Base-by-base conservation (phyloP, 805 yeast genomes). In the Metschnikowia rubicola region DNA sequence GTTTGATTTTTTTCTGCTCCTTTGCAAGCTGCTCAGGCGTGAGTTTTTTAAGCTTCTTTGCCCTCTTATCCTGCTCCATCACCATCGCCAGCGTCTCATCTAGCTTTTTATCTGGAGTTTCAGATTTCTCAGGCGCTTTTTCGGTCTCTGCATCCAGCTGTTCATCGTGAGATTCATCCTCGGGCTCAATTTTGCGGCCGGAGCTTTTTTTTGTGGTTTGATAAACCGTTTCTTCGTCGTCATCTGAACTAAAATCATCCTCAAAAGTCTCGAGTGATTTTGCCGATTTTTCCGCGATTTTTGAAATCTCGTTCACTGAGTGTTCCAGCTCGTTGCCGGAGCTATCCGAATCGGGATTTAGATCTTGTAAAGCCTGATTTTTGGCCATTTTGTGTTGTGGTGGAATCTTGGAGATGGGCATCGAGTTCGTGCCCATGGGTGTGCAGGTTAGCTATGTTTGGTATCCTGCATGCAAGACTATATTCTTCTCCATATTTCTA, bases 21-120 rank as follows among this genome's bases (percentile, higher is more conserved):
- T 80, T 68, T 6, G 62, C 77, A n/a, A 82, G 63, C 52, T 80
- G 79, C 39, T 76, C 76, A 8, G 83, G 75, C 8, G 83, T 75
- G 30, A 84, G 68, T 53, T 73, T 77, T 55, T 83, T 81, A 35
- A 83, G 68, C 54, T 79, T 76, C 11, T 46, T 57, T n/a, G 48
- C 45, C 17, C 58, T 40, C 37, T 44, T 51, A 39, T 51, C 55
- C 12, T 60, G 52, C 37, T 53, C 58, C 19, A 33, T 43, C 28
- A 56, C 51, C 48, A 53, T 48, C 8, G 52, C 51, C 7, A 53
- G 30, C 10, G 51, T 46, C 30, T 54, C 59, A 36, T 52, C 58
- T 13, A 41, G 46, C 32, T 49, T 44, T 3, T 4, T 10, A 11
- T 34, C 28, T 8, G 35, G 31, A 10, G 39, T 28, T 15, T 28